phyloP scores from a whole-genome alignment of 768 basidiomycete species.

The Lyophyllum semitale region DNA sequence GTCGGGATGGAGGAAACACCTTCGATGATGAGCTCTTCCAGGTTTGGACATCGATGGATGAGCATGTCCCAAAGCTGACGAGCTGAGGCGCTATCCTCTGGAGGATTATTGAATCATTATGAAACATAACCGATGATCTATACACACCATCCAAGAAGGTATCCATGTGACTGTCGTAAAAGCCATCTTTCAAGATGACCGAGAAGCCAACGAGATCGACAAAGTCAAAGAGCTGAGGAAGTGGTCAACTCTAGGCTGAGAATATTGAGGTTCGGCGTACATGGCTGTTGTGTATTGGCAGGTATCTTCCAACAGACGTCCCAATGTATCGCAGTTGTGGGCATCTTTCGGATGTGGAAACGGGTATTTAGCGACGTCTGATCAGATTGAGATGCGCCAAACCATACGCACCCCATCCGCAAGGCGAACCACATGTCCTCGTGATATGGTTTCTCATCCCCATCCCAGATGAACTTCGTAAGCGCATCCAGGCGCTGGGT shows the following conservation, averaged over 20 bases:
- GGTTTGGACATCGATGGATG: slow-evolving; percentile 58
- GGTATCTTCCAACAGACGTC: slow-evolving; percentile 59
- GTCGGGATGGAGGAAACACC: slow-evolving; percentile 55
- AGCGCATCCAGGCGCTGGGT: slow-evolving; percentile 61
- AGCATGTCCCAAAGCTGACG: slow-evolving; percentile 73
- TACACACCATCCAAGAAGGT: slow-evolving; percentile 56
- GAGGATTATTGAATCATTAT: slow-evolving; percentile 1
- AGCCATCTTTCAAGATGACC: slow-evolving; percentile 58
- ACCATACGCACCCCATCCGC: slow-evolving; percentile 53
- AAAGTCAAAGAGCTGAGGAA: slow-evolving; percentile 67
- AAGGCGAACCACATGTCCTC: slow-evolving; percentile 83
- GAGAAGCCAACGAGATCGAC: slow-evolving; percentile 62
- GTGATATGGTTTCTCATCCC: slow-evolving; percentile 62
- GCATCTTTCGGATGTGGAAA: slow-evolving; percentile 45
- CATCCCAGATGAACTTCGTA: slow-evolving; percentile 70
- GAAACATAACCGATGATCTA: neutral
- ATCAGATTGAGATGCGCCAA: neutral
- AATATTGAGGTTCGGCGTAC: slow-evolving; percentile 40
- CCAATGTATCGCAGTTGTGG: slow-evolving; percentile 64
- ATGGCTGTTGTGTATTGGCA: slow-evolving; percentile 61
- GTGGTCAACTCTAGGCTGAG: slow-evolving; percentile 4
- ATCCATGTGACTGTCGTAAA: slow-evolving; percentile 63
- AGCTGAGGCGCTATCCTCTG: slow-evolving; percentile 54
- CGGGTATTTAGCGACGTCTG: slow-evolving; percentile 1
- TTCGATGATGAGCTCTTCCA: slow-evolving; percentile 64